A percentile compares a stretch with the other conserved stretches of the same genome.
These are phyloP conservation scores for Sclerotinia spermophila DNA, from an alignment of 2,329 filamentous ascomycete genomes.

Conservation along the genomic window DNA sequence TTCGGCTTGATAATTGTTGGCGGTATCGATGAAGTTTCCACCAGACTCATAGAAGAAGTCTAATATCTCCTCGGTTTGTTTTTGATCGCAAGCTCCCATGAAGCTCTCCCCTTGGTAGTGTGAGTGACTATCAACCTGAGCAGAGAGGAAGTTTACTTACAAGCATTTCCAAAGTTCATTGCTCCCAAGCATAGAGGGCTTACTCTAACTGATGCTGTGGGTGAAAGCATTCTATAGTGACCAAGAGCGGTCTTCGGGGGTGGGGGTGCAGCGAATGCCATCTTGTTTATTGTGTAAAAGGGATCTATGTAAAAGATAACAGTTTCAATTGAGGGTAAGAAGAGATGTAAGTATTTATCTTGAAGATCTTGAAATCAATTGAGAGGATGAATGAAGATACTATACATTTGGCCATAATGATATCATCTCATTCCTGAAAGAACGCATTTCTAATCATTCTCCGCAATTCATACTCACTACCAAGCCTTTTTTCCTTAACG, in stretches of 20 bases:
- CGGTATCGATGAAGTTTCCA: slow-evolving; percentile 67
- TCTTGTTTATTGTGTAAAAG: slow-evolving; percentile 8
- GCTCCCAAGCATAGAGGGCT: slow-evolving; percentile 62
- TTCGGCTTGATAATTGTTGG: slow-evolving; percentile 62
- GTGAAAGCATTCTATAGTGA: slow-evolving; percentile 63
- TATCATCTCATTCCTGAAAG: neutral
- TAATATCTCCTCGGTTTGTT: slow-evolving; percentile 40
- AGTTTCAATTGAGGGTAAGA: neutral
- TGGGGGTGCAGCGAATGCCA: slow-evolving; percentile 27
- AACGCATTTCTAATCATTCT: slow-evolving; percentile 1
- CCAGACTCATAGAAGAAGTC: slow-evolving; percentile 54
- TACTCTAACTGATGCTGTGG: slow-evolving; percentile 62
- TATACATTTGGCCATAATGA: neutral
- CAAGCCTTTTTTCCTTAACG: neutral
- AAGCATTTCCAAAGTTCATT: slow-evolving; percentile 62
- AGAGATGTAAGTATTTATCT: neutral
- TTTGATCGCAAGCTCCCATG: slow-evolving; percentile 50
- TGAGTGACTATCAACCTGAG: neutral
- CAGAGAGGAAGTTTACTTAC: slow-evolving; percentile 28
- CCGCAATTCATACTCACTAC: neutral
- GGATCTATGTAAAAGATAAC: neutral
- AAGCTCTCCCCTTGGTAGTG: slow-evolving; percentile 43
- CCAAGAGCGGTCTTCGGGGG: slow-evolving; percentile 56
- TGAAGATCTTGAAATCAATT: neutral
- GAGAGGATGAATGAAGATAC: neutral